Evolutionary conservation across 108 stramenopile species (phyloP).

Genomic region (Nitzschia sp.): DNA sequence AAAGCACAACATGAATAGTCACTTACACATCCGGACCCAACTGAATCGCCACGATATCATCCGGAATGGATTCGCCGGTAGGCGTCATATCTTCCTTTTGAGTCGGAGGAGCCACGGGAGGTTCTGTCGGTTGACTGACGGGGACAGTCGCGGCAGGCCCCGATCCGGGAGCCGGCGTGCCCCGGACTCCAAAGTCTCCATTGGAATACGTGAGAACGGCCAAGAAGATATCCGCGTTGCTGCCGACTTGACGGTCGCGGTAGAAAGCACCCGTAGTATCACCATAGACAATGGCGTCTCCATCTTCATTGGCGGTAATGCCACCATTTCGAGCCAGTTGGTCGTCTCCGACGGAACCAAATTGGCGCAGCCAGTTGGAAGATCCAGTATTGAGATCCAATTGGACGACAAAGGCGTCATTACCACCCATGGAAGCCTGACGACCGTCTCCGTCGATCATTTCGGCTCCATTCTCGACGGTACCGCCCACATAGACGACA

Average conservation of each 20-base stretch:
- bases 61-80: not conserved
- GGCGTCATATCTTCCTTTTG: not conserved
- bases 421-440: constrained; percentile 24
- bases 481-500: constrained; percentile 25
- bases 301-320: constrained; percentile 22
- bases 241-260: constrained; percentile 15
- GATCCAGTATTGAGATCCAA: constrained; percentile 25
- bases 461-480: constrained; percentile 19
- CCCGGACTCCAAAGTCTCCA: constrained; percentile 17
- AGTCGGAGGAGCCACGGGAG: not conserved
- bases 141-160: not conserved
- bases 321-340: constrained; percentile 26
- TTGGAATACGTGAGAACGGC: constrained; percentile 17
- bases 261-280: constrained; percentile 40
- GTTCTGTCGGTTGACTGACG: not conserved
- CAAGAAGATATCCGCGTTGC: constrained; percentile 36
- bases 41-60: constrained; percentile 15
- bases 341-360: constrained; percentile 28
- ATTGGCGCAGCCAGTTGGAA: constrained; percentile 15
- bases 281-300: constrained; percentile 44
- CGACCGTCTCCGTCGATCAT: constrained; percentile 8
- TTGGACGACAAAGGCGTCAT: constrained; percentile 40
- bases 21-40: constrained; percentile 1
- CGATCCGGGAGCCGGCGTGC: not conserved
- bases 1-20: too few species aligned